Percentiles rank a stretch among this genome's conserved stretches.
Evolutionary conservation across 73 alveolate species (phyloP).

Genomic region (Effrenium voratum): DNA sequence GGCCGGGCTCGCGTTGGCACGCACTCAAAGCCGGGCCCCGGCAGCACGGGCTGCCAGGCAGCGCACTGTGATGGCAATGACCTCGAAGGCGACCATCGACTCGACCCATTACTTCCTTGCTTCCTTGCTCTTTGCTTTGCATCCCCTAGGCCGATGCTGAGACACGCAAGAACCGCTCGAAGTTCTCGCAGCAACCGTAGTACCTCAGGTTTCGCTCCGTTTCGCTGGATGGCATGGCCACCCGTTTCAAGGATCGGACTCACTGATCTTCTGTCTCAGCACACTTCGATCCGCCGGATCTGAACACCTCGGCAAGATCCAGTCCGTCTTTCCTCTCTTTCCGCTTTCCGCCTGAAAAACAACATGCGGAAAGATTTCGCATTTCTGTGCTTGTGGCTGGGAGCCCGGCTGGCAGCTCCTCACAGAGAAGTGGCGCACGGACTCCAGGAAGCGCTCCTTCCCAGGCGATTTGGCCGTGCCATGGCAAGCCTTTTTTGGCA

Average conservation of each 20-base stretch:
- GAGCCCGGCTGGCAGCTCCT: neutral
- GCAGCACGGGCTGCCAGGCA: slow-evolving; percentile 28
- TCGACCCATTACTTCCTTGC: neutral
- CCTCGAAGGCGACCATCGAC: neutral
- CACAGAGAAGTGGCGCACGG: slow-evolving; percentile 14
- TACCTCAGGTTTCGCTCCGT: neutral
- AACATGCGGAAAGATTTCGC: neutral
- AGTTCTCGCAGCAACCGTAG: slow-evolving; percentile 32
- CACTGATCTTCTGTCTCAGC: slow-evolving; percentile 8
- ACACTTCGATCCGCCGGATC: slow-evolving; percentile 15
- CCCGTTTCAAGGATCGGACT: neutral
- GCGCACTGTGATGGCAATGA: slow-evolving; percentile 16
- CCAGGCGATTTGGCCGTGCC: too few relatives aligned
- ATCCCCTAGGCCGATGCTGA: neutral
- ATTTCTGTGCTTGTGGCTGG: neutral
- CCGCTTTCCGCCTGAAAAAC: neutral
- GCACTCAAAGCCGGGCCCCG: neutral
- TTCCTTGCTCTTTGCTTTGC: neutral
- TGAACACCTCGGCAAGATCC: neutral
- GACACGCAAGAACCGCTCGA: slow-evolving; percentile 10
- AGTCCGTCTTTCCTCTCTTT: neutral
- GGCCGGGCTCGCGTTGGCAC: neutral
- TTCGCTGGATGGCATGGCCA: neutral
- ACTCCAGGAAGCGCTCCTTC: slow-evolving; percentile 35
- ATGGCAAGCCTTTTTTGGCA: too few relatives aligned